These are phyloP conservation scores for Globisporangium nodosum DNA, from an alignment of 352 stramenopile genomes.

Conservation along the genomic window DNA sequence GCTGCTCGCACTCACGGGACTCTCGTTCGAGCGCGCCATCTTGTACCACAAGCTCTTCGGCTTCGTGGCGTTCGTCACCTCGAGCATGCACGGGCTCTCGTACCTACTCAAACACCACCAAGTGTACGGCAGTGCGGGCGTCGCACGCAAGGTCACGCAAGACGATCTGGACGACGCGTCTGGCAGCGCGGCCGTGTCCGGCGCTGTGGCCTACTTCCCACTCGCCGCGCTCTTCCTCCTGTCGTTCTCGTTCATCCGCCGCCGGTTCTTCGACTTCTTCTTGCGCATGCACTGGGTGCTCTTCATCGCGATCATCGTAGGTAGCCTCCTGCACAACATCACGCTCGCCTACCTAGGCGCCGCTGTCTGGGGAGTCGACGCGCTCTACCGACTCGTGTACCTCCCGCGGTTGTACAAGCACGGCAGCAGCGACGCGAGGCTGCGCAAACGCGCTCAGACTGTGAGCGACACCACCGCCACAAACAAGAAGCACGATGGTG, in stretches of 20 bases:
- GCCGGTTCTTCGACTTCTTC: slow-evolving; percentile 51
- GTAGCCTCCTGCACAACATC: slow-evolving; percentile 36
- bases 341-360: slow-evolving; percentile 25
- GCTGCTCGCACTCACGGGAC: slow-evolving; percentile 30
- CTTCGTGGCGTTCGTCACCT: slow-evolving; percentile 26
- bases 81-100: slow-evolving; percentile 31
- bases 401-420: slow-evolving; percentile 20
- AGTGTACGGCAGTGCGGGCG: neutral
- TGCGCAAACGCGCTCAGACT: neutral
- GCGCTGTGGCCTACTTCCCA: neutral
- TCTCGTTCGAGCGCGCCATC: slow-evolving; percentile 45
- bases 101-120: slow-evolving; percentile 25
- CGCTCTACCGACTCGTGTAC: slow-evolving; percentile 32
- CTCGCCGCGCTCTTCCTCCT: slow-evolving; percentile 15
- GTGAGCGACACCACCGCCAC: neutral
- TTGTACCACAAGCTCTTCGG: slow-evolving; percentile 46
- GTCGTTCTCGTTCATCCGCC: slow-evolving; percentile 32
- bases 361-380: slow-evolving; percentile 27
- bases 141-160: neutral
- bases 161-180: neutral
- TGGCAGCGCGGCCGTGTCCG: slow-evolving; percentile 1
- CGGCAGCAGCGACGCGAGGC: slow-evolving; percentile 1
- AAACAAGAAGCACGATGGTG: slow-evolving; percentile 8
- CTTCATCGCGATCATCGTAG: slow-evolving; percentile 34
- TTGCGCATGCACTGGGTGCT: slow-evolving; percentile 42